Evolutionary conservation across 2,329 filamentous ascomycete genomes (phyloP), one percentile per base, ranked within the genome.

Genomic region (Fusarium sp.): DNA sequence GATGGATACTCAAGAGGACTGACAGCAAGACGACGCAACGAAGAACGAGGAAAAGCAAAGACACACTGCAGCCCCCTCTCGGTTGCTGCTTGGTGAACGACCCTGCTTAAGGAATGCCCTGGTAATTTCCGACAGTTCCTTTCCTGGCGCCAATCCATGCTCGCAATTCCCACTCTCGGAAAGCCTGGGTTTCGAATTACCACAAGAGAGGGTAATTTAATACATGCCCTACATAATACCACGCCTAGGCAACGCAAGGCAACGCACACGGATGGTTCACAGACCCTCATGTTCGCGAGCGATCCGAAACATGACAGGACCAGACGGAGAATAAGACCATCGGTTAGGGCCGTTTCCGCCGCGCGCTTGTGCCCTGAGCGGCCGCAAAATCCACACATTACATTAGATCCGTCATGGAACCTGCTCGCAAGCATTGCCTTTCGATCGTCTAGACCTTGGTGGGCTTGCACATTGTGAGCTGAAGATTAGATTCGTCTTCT

Each of bases 391-490:
- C 20, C 63, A 56, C 54, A 50, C 52, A 59, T 20, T 43, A 48
- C 24, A 20, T 31, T 62, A n/a, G 29, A 27, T 54, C 48, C 18
- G 11, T 56, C n/a, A 31, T 56, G 27, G 52, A 29, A n/a, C 29
- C n/a, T 33, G 29, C 27, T 56, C 48, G 18, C 43, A 50, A 50
- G 24, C 45, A 18, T 22, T 63, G 43, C 57, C 31, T 11, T 24
- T 29, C 63, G 37, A 13, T 29, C 66, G 50, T 22, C 52, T n/a
- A 29, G 35, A 39, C 39, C 37, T 54, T 14, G 2, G 37, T 48
- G 48, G 69, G 64, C 69, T 73, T 73, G 37, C 37, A 54, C 50
- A 16, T 57, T 54, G 39, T 48, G 61, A 76, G 73, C 73, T 76
- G 73, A 76, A 63, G 52, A 63, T 58, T 29, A 63, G 52, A 63